Conservation (phyloP, 176 grass and related monocot genomes). For the Avena sativa region DNA sequence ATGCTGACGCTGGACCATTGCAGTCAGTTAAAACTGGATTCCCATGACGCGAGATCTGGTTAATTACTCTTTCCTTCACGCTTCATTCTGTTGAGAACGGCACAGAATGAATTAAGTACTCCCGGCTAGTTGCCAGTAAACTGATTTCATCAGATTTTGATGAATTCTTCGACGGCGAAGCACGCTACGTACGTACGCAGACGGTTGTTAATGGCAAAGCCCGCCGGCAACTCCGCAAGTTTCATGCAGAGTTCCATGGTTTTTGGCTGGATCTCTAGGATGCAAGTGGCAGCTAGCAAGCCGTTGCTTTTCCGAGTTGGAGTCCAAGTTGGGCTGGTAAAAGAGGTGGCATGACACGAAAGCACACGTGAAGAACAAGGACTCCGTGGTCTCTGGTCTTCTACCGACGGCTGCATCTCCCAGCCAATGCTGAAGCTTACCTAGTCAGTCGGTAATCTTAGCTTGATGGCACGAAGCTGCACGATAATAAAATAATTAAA, state of each 20-base stretch:
- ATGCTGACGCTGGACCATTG: not conserved
- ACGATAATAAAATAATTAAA: not conserved
- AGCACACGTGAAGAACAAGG: slow-evolving; percentile 53
- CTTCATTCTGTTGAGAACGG: slow-evolving; percentile 1
- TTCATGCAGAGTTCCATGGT: not conserved
- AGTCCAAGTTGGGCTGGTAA: slow-evolving; percentile 36
- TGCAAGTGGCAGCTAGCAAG: not conserved
- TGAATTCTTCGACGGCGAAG: not conserved
- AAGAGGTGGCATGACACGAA: not conserved
- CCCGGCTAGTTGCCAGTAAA: not conserved
- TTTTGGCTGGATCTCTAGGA: not conserved
- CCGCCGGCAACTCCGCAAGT: slow-evolving; percentile 26
- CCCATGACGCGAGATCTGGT: not conserved
- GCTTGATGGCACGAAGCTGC: not conserved
- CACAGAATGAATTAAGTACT: not conserved
- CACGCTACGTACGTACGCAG: not conserved
- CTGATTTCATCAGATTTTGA: not conserved
- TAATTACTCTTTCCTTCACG: slow-evolving; percentile 23
- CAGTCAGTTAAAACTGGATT: not conserved
- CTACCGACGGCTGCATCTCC: slow-evolving; percentile 21
- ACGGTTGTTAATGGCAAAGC: not conserved
- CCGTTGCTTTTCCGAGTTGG: not conserved
- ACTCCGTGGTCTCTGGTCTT: slow-evolving; percentile 33
- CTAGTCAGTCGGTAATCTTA: not conserved
- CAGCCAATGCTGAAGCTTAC: slow-evolving; percentile 32